These are phyloP conservation scores for Backusella tuberculispora DNA, from an alignment of 192 early-diverging fungal species.

Conservation along the genomic window DNA sequence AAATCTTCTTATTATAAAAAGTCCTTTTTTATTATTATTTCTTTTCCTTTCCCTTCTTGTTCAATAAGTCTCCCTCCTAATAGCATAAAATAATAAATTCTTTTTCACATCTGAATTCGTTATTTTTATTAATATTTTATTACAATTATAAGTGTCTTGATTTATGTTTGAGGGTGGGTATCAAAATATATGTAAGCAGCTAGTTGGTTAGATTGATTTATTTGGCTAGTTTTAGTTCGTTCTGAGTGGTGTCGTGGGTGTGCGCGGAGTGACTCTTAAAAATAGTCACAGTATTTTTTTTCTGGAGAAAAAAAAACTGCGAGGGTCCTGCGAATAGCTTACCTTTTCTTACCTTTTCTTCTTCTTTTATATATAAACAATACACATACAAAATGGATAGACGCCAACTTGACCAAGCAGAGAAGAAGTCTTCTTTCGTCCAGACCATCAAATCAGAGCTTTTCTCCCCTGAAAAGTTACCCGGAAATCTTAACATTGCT, in stretches of 20 bases:
- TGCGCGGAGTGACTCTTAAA: background rate
- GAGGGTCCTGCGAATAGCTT: background rate
- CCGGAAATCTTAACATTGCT: constrained; percentile 57
- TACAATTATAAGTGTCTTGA: no score
- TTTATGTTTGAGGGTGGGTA: no score
- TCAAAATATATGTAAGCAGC: no score
- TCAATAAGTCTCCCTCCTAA: constrained; percentile 2
- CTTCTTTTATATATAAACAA: background rate
- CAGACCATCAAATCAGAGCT: constrained; percentile 44
- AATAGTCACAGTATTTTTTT: constrained; percentile 5
- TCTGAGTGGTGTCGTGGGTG: no score
- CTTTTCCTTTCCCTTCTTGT: constrained; percentile 2
- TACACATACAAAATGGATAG: constrained; percentile 11
- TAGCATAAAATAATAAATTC: constrained; percentile 8
- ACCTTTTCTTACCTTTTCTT: background rate
- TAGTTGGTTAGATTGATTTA: no score
- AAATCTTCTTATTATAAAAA: background rate
- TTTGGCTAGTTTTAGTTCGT: no score
- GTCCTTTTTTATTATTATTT: background rate
- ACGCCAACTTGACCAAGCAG: constrained; percentile 34
- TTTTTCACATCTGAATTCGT: background rate
- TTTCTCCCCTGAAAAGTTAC: constrained; percentile 57
- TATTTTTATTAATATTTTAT: no score
- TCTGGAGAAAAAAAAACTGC: background rate
- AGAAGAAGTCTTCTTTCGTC: constrained; percentile 22